Evolutionary conservation across 1,284 basidiomycete species (phyloP).

Genomic region (Serendipita sp.): DNA sequence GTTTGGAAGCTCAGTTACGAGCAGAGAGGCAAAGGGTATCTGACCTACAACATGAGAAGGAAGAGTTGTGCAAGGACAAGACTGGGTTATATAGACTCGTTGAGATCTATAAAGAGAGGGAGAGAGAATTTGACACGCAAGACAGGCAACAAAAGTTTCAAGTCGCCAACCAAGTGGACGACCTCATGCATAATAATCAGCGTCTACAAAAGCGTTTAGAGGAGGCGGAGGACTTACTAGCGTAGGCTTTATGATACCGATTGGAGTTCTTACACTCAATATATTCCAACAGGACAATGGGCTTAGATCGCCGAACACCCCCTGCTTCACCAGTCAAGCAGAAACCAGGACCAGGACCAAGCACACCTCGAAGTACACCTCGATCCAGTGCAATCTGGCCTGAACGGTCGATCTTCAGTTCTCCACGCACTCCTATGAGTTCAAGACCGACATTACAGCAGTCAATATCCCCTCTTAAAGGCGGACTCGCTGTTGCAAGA

Average conservation of each 20-base stretch:
- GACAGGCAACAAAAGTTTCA: background rate
- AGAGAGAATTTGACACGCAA: background rate
- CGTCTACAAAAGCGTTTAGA: background rate
- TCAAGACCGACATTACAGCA: background rate
- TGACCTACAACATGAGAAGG: background rate
- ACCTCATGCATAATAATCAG: slow-evolving; percentile 1
- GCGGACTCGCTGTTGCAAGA: background rate
- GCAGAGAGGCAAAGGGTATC: background rate
- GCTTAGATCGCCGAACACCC: background rate
- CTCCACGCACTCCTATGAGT: background rate
- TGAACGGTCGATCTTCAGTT: background rate
- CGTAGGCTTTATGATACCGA: background rate
- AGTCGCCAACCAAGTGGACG: slow-evolving; percentile 1
- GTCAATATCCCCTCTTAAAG: background rate
- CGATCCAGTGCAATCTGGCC: background rate
- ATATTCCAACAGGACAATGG: background rate
- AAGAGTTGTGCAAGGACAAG: background rate
- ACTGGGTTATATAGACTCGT: background rate
- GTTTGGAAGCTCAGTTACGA: slow-evolving; percentile 2
- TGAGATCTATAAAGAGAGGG: background rate
- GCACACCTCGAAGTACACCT: background rate
- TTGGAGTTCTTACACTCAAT: background rate
- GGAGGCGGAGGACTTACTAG: background rate
- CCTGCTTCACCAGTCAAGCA: background rate
- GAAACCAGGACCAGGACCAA: background rate